Base-by-base conservation (phyloP, 768 basidiomycete species). In the Macrolepiota fuliginosa region DNA sequence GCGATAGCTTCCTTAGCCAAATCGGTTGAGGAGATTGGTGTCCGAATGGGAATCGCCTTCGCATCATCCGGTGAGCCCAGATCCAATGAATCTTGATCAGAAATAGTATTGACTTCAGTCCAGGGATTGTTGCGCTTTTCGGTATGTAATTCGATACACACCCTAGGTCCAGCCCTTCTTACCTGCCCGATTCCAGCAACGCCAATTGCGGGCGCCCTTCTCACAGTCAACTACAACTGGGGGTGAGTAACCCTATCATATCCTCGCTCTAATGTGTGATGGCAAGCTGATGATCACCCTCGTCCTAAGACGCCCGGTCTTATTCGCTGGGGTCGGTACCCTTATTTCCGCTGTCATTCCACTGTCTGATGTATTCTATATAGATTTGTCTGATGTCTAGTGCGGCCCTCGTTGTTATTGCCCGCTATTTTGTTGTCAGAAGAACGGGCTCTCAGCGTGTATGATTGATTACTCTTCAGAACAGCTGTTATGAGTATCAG, bases 191-290 rank as follows among this genome's bases (percentile, higher is more conserved):
- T n/a, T n/a, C 7, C 11, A 45, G 78, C 74, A 9, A 78, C 77
- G 1, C 83, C 84, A 0, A 80, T 85, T 64, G 73, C 77, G n/a
- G 84, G 84, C 5, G 81, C 81, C 10, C 69, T 86, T 17, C 71
- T 86, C 11, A 83, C 80, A 1, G 69, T 68, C 9, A 62, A 77
- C 1, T 79, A 77, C 54, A 63, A 73, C 47, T 84, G 83, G 84
- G 56, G 52, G 58, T 59, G 29, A 47, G 62, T 49, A 19, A n/a
- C n/a, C n/a, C n/a, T n/a, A n/a, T n/a, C n/a, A n/a, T n/a, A n/a
- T n/a, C n/a, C n/a, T n/a, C n/a, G n/a, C n/a, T n/a, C n/a, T n/a
- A 51, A 15, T 35, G 47, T 22, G 47, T 58, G 27, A n/a, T n/a
- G n/a, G 9, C 11, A 6, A 32, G n/a, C 32, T 58, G 13, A 58